Conservation (phyloP, 441 rosid species). For the Jatropha podagrica region DNA sequence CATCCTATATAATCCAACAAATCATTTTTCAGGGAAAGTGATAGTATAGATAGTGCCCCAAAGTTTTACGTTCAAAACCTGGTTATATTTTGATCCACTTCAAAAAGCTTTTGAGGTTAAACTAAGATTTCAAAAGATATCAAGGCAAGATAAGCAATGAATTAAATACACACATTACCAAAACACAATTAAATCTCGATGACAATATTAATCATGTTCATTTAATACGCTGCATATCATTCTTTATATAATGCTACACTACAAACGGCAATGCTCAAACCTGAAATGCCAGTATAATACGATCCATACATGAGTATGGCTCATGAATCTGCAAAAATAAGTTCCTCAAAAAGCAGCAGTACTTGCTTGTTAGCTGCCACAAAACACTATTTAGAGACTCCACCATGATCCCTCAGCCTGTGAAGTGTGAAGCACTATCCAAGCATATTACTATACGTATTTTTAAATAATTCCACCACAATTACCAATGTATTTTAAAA, state of each 20-base stretch:
- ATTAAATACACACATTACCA: slow-evolving; percentile 11
- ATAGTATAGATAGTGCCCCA: background rate
- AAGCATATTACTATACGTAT: background rate
- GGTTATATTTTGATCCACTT: background rate
- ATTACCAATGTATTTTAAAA: background rate
- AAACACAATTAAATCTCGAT: background rate
- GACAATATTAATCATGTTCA: background rate
- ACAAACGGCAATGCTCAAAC: background rate
- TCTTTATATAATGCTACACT: background rate
- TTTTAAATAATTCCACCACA: background rate
- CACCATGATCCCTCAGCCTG: background rate
- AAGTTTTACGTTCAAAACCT: background rate
- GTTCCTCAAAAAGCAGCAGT: background rate
- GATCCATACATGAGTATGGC: background rate
- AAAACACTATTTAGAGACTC: background rate
- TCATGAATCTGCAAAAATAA: background rate
- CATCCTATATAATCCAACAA: slow-evolving; percentile 42
- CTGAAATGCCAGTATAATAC: background rate
- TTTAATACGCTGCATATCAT: background rate
- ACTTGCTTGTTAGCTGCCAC: slow-evolving; percentile 3
- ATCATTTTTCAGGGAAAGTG: slow-evolving; percentile 25
- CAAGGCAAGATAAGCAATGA: background rate
- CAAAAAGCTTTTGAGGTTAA: background rate
- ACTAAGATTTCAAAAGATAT: background rate
- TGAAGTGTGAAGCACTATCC: background rate